Base-by-base conservation (phyloP, 1,139 yeast genomes). In the Yarrowia galli region DNA sequence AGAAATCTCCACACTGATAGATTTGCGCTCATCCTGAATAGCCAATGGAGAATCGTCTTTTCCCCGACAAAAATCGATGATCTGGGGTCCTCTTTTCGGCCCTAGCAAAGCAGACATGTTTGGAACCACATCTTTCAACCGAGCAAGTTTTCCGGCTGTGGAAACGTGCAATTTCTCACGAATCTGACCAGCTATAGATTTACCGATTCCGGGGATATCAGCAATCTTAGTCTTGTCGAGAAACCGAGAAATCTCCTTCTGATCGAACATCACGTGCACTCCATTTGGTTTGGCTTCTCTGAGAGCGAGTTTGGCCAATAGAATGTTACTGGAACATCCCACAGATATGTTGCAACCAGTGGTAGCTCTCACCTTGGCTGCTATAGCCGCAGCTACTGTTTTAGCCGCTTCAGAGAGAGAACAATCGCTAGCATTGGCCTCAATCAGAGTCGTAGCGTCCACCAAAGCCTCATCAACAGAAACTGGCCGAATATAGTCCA, bases 381-480 rank as follows among this genome's bases (percentile, higher is more conserved):
- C 56, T 12, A 61, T 36, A 15, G 45, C 56, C 2, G 3, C 38
- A 3, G 54, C 66, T 0, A 48, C 45, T 1, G 23, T 46, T 22
- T 20, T 28, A 22, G 68, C 64, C 42, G 69, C 71, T 63, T 69
- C 68, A 38, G 48, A 22, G 13, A 25, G 22, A 1, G 66, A 46
- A 16, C 36, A 23, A 1, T 58, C 28, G 9, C 42, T n/a, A 1
- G 38, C 25, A 2, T 68, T 66, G 67, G 61, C 36, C 13, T 54
- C 61, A 13, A 54, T 13, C 61, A 81, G 71, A 0, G 84, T 73
- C 0, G 91, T 80, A 1, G 89, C 83, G 72, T 93, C 97, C 16
- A 93, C 78, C 36, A 95, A 79, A 0, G 92, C 97, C 75, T 95
- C 99, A 77, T 95, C 99, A 6, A 95, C 88, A 73, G 96, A 92